Evolutionary conservation across 768 basidiomycete genomes (phyloP).

Genomic region (Hygrophorus russula): DNA sequence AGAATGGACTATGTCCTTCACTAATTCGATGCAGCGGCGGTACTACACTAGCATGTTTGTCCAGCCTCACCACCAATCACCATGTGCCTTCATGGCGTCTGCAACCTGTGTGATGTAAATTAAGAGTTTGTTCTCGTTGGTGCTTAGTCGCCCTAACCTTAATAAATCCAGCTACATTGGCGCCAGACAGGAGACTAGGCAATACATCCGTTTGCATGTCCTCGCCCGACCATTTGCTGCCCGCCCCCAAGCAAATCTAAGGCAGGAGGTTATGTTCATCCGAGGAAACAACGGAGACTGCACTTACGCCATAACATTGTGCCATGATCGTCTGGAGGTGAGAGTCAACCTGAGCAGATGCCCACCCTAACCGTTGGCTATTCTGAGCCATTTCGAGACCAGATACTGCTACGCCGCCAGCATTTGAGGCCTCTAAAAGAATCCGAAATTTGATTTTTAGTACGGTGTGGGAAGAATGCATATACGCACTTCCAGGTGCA

Average conservation of each 20-base stretch:
- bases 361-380: slow-evolving; percentile 55
- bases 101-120: slow-evolving; percentile 25
- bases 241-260: slow-evolving; percentile 46
- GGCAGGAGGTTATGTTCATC: slow-evolving; percentile 3
- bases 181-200: slow-evolving; percentile 48
- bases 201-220: slow-evolving; percentile 25
- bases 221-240: slow-evolving; percentile 45
- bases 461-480: not conserved
- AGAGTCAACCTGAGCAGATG: slow-evolving; percentile 48
- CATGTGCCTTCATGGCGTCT: slow-evolving; percentile 64
- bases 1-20: no score
- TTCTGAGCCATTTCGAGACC: slow-evolving; percentile 79
- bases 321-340: slow-evolving; percentile 67
- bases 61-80: slow-evolving; percentile 61
- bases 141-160: slow-evolving; percentile 18
- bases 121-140: not conserved
- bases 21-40: no score
- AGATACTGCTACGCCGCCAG: slow-evolving; percentile 69
- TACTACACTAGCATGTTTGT: not conserved
- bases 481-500: slow-evolving; percentile 53
- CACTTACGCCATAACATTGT: slow-evolving; percentile 39
- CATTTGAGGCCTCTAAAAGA: slow-evolving; percentile 39
- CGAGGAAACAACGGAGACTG: not conserved
- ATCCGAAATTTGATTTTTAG: slow-evolving; percentile 4
- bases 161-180: slow-evolving; percentile 66